Conservation (phyloP, 495 filamentous ascomycete genomes). For the Aspergillus panamensis region DNA sequence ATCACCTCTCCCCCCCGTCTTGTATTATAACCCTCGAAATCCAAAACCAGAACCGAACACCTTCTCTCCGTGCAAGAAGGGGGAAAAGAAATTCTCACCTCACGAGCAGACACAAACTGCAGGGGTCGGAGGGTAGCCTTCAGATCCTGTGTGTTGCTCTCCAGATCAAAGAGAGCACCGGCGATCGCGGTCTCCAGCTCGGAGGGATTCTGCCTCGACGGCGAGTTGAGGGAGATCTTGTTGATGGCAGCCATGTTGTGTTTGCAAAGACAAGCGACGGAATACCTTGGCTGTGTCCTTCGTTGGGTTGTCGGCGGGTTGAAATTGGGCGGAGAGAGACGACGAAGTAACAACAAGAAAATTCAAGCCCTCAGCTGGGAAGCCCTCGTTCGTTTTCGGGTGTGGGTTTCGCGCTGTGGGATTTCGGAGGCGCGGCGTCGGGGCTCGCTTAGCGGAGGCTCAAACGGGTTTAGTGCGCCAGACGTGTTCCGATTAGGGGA, state of each 20-base stretch:
- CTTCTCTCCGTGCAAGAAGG: slow-evolving; percentile 2
- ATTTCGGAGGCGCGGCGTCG: slow-evolving; percentile 30
- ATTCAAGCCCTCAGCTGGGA: slow-evolving; percentile 11
- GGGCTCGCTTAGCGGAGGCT: slow-evolving; percentile 41
- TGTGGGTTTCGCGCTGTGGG: slow-evolving; percentile 29
- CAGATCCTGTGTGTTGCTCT: slow-evolving; percentile 96
- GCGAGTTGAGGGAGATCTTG: slow-evolving; percentile 97
- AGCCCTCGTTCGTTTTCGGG: slow-evolving; percentile 21
- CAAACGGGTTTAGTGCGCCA: slow-evolving; percentile 24
- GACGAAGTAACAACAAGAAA: slow-evolving; percentile 2
- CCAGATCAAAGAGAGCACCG: slow-evolving; percentile 92
- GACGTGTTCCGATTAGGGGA: slow-evolving; percentile 25
- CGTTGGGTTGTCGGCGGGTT: slow-evolving; percentile 29
- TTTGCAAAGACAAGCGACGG: slow-evolving; percentile 21
- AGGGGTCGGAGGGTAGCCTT: slow-evolving; percentile 88
- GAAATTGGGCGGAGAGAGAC: slow-evolving; percentile 20
- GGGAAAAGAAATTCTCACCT: slow-evolving; percentile 75
- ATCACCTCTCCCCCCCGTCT: too few species aligned
- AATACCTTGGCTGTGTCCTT: slow-evolving; percentile 38
- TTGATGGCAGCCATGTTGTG: slow-evolving; percentile 70
- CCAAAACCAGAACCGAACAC: neutral
- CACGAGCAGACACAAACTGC: slow-evolving; percentile 94
- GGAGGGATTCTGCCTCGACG: slow-evolving; percentile 86
- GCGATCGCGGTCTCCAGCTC: slow-evolving; percentile 95
- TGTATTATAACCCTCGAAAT: too few species aligned